A percentile compares a stretch with the other conserved stretches of the same genome.
phyloP scores from a whole-genome alignment of 768 basidiomycete genomes.

The Daedaleopsis sinensis region DNA sequence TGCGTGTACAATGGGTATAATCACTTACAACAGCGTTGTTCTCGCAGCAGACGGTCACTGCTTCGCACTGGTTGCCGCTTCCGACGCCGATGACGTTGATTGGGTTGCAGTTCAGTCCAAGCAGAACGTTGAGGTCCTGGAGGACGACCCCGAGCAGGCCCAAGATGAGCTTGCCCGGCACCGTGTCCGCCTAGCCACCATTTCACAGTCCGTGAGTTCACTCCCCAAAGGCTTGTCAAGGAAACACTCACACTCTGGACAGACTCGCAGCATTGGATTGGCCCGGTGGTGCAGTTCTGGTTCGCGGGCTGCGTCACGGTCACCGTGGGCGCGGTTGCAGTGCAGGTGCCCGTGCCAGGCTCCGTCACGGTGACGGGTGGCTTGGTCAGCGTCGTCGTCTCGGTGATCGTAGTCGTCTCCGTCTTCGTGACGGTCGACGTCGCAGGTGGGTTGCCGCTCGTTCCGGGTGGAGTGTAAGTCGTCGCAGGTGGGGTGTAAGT shows the following conservation, averaged over 20 bases:
- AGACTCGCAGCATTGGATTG: slow-evolving; percentile 19
- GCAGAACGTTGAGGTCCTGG: slow-evolving; percentile 20
- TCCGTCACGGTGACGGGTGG: neutral
- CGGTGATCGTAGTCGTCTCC: neutral
- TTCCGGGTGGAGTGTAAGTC: no score
- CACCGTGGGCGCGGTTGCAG: neutral
- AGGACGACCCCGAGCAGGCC: slow-evolving; percentile 23
- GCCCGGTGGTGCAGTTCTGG: slow-evolving; percentile 16
- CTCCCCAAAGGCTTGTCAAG: neutral
- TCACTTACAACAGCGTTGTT: neutral
- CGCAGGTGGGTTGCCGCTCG: no score
- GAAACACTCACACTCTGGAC: slow-evolving; percentile 3
- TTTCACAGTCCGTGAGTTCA: neutral
- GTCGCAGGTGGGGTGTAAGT: no score
- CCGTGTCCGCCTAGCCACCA: neutral
- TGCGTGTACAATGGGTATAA: neutral
- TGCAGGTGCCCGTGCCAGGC: neutral
- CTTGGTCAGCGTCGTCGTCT: neutral
- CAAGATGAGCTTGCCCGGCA: slow-evolving; percentile 2
- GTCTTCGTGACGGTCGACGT: neutral
- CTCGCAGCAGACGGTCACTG: slow-evolving; percentile 18
- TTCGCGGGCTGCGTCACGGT: neutral
- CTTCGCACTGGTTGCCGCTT: slow-evolving; percentile 11
- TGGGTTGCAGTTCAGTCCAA: slow-evolving; percentile 25
- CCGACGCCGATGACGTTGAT: slow-evolving; percentile 19